Conservation (phyloP, 202 grass and related monocot species). For the Eragrostis tef region DNA sequence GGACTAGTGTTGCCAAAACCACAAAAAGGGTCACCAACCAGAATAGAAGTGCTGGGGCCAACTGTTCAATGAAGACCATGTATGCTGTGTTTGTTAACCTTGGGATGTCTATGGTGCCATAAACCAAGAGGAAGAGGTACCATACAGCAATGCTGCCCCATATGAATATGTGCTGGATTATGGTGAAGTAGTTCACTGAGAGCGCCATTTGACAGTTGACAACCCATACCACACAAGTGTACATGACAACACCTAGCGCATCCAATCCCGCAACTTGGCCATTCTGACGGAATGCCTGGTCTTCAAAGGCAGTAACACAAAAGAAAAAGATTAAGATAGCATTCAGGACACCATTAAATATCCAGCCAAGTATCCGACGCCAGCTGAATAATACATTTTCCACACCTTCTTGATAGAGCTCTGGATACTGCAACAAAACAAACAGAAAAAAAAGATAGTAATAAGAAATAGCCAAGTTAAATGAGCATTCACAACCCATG, state of each 20-base stretch:
- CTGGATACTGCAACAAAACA: conserved; percentile 69
- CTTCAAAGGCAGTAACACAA: conserved; percentile 60
- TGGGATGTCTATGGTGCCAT: conserved; percentile 60
- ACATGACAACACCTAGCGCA: conserved; percentile 79
- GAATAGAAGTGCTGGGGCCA: conserved; percentile 71
- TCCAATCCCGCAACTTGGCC: conserved; percentile 68
- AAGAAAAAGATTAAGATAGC: conserved; percentile 89
- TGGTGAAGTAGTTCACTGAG: conserved; percentile 87
- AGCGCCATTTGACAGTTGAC: conserved; percentile 98
- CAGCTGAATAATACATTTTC: conserved; percentile 91
- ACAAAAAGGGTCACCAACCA: conserved; percentile 84
- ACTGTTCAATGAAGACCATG: conserved; percentile 75
- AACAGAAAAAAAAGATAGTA: conserved; percentile 24
- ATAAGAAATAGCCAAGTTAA: conserved; percentile 4
- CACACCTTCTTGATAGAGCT: conserved; percentile 94
- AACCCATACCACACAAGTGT: conserved; percentile 92
- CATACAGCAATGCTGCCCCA: conserved; percentile 87
- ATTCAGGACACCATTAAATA: conserved; percentile 76
- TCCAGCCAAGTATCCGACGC: conserved; percentile 77
- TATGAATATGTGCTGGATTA: conserved; percentile 95
- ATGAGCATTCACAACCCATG: background rate
- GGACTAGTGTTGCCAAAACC: conserved; percentile 71
- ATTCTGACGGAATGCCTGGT: conserved; percentile 74
- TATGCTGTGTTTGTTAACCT: conserved; percentile 65
- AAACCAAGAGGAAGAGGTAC: conserved; percentile 87